Base-by-base conservation (phyloP, 306 rosid genomes). In the Quercus suber region DNA sequence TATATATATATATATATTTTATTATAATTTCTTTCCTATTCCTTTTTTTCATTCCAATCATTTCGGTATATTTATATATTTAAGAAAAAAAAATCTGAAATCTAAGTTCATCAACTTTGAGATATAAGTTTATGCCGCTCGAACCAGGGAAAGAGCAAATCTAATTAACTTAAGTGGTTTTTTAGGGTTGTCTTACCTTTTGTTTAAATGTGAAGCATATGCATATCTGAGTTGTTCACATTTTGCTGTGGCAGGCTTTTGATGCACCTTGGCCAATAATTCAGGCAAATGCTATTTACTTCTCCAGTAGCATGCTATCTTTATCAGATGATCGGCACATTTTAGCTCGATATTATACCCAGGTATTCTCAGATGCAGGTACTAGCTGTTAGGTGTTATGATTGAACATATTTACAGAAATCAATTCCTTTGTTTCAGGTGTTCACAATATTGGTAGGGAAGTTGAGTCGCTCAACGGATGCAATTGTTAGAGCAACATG, bases 221-320 rank as follows among this genome's bases (percentile, higher is more conserved):
- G 35, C 21, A 19, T 64, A 63, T 12, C 72, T 64, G 52, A 61
- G 49, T 61, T 28, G 71, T 25, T 28, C 51, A 52, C n/a, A 45
- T 75, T 79, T 81, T 81, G 74, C 79, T 78, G 87, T 63, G 74
- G 83, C 97, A 95, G 99, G 99, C 97, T 76, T 90, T 92, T 73
- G 99, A 95, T 83, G 98, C 99, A 78, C 95, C 98, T 11, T 95
- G 95, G 99, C 97, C 99, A 53, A 78, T 85, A 83, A 88, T 95
- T 77, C 98, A 95, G 76, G 97, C 99, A 81, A 95, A 95, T 85
- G 99, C 99, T 68, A 84, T 91, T 77, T 95, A 95, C 92, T 91
- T 92, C 79, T 84, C 90, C 35, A 85, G 98, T 81, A 86, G 99
- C 86, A 85, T 95, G 85, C 92, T 95, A 25, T 90, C 91, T 74